phyloP scores from a whole-genome alignment of 2,329 filamentous ascomycete genomes.

The Clathrospora elynae region DNA sequence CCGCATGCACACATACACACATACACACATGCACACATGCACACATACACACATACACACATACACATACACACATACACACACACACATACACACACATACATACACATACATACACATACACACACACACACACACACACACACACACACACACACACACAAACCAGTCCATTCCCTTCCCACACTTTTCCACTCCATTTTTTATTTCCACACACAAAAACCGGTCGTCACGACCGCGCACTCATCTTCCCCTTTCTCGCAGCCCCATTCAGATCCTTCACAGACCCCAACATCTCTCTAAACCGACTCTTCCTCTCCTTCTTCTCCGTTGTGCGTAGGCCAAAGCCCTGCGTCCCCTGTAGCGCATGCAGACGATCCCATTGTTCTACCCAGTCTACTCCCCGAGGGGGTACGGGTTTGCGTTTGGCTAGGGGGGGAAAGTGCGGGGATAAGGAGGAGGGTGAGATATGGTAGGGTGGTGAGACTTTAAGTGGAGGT shows the following conservation, averaged over 20 bases:
- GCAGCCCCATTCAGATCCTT: neutral
- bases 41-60: too few species aligned
- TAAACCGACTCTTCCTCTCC: neutral
- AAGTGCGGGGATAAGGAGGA: neutral
- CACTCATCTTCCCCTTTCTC: neutral
- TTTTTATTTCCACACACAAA: too few species aligned
- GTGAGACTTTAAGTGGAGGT: neutral
- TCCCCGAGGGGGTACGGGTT: slow-evolving; percentile 14
- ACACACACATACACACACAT: too few species aligned
- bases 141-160: too few species aligned
- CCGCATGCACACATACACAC: too few species aligned
- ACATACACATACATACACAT: too few species aligned
- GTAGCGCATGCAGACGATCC: slow-evolving; percentile 5
- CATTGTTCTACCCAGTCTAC: slow-evolving; percentile 17
- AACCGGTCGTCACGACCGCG: neutral
- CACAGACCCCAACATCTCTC: slow-evolving; percentile 4
- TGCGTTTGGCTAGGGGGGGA: slow-evolving; percentile 4
- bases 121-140: too few species aligned
- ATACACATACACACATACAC: too few species aligned
- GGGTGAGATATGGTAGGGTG: neutral
- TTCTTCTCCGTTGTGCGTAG: neutral
- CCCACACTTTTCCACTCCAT: too few species aligned
- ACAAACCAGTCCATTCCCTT: too few species aligned
- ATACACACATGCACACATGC: too few species aligned
- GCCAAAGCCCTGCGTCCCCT: slow-evolving; percentile 4